These are phyloP conservation scores for Pichia pseudocactophila DNA, from an alignment of 805 yeast genomes.

Conservation along the genomic window DNA sequence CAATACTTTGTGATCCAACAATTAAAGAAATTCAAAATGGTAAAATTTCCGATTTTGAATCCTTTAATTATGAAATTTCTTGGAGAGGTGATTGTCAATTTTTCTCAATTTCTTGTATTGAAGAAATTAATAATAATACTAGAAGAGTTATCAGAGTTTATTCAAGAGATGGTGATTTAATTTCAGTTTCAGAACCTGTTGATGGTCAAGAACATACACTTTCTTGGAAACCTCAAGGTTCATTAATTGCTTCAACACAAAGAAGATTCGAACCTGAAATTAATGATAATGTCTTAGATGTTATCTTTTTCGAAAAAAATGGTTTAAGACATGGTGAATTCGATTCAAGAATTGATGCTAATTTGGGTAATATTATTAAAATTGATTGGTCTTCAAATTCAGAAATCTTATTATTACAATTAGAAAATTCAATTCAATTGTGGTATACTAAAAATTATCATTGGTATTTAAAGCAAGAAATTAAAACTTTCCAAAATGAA, in stretches of 20 bases:
- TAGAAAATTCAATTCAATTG: slow-evolving; percentile 57
- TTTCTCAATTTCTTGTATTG: slow-evolving; percentile 61
- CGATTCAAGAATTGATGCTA: slow-evolving; percentile 50
- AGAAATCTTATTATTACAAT: slow-evolving; percentile 65
- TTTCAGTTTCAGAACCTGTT: slow-evolving; percentile 82
- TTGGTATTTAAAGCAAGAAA: slow-evolving; percentile 88
- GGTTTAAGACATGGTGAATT: slow-evolving; percentile 90
- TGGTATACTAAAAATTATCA: slow-evolving; percentile 93
- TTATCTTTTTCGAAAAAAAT: slow-evolving; percentile 85
- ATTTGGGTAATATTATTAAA: slow-evolving; percentile 34
- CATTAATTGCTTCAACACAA: slow-evolving; percentile 75
- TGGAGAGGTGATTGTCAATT: slow-evolving; percentile 97
- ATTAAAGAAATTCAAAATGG: slow-evolving; percentile 70
- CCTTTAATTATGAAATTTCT: slow-evolving; percentile 41
- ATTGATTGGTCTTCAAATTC: slow-evolving; percentile 77
- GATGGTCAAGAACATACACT: slow-evolving; percentile 67
- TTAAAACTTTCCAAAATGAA: slow-evolving; percentile 29
- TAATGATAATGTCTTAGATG: slow-evolving; percentile 36
- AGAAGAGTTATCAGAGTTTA: slow-evolving; percentile 81
- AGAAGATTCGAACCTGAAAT: slow-evolving; percentile 42
- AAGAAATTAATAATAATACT: slow-evolving; percentile 29
- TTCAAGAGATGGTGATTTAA: slow-evolving; percentile 67
- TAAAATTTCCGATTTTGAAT: slow-evolving; percentile 46
- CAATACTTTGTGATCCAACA: slow-evolving; percentile 76
- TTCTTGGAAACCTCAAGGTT: slow-evolving; percentile 89